Evolutionary conservation across 2,329 filamentous ascomycete species (phyloP).

Genomic region (Zasmidium citrigriseum): DNA sequence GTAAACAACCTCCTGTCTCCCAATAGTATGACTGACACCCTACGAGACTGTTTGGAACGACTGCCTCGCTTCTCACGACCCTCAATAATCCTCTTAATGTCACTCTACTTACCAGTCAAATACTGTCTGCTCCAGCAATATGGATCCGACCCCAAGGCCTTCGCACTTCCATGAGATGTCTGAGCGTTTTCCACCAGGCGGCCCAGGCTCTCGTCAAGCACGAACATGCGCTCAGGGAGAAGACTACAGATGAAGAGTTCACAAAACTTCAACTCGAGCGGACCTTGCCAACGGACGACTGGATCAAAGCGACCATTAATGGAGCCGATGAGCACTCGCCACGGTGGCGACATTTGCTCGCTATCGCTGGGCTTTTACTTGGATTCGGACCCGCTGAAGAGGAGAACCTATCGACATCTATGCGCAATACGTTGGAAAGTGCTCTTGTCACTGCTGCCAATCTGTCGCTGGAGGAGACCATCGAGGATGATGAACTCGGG

Average conservation of each 20-base stretch:
- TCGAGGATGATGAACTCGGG: slow-evolving; percentile 52
- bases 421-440: slow-evolving; percentile 69
- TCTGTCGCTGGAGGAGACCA: slow-evolving; percentile 65
- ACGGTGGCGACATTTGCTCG: slow-evolving; percentile 81
- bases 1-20: slow-evolving; percentile 10
- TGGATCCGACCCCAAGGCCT: slow-evolving; percentile 66
- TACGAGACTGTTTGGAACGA: slow-evolving; percentile 60
- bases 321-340: slow-evolving; percentile 63
- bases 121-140: slow-evolving; percentile 70
- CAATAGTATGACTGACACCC: slow-evolving; percentile 14
- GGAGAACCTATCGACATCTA: slow-evolving; percentile 61
- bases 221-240: slow-evolving; percentile 38
- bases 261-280: slow-evolving; percentile 32
- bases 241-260: slow-evolving; percentile 27
- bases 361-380: slow-evolving; percentile 75
- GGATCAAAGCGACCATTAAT: slow-evolving; percentile 59
- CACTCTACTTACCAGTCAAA: slow-evolving; percentile 69
- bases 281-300: slow-evolving; percentile 50
- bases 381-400: slow-evolving; percentile 69
- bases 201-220: slow-evolving; percentile 57
- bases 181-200: slow-evolving; percentile 72
- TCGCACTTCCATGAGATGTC: slow-evolving; percentile 63
- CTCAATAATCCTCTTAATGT: slow-evolving; percentile 76
- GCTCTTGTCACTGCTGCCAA: slow-evolving; percentile 76
- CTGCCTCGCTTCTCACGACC: slow-evolving; percentile 66